Evolutionary conservation across 345 rosid species (phyloP).

Genomic region (Hypericum perforatum): DNA sequence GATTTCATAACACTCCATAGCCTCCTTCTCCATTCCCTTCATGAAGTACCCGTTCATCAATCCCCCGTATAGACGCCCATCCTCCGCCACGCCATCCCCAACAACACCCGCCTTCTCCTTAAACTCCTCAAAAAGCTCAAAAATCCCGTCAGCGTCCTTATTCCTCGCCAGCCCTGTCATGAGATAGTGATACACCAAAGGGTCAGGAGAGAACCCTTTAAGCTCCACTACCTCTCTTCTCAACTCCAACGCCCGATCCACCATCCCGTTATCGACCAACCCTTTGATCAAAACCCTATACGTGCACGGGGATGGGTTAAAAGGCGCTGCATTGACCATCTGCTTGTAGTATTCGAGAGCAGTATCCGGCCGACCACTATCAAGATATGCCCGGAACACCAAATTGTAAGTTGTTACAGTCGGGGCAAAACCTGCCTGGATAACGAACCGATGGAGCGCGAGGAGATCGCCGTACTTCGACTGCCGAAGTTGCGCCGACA

Average conservation of each 20-base stretch:
- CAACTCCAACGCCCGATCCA: constrained; percentile 71
- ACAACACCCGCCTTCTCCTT: constrained; percentile 54
- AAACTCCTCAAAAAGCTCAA: constrained; percentile 60
- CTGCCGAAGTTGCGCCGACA: constrained; percentile 77
- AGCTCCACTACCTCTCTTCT: constrained; percentile 56
- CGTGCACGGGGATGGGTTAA: constrained; percentile 66
- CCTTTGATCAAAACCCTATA: constrained; percentile 71
- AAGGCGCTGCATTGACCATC: constrained; percentile 50
- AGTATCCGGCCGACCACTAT: constrained; percentile 64
- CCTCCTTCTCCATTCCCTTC: constrained; percentile 67
- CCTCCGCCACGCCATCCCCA: constrained; percentile 33
- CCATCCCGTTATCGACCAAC: constrained; percentile 59
- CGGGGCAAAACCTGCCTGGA: constrained; percentile 74
- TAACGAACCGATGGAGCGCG: constrained; percentile 66
- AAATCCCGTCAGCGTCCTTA: constrained; percentile 47
- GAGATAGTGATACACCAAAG: constrained; percentile 57
- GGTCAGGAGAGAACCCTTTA: constrained; percentile 51
- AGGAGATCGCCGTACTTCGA: constrained; percentile 62
- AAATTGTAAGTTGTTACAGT: constrained; percentile 68
- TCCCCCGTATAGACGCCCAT: constrained; percentile 74
- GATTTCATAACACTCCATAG: constrained; percentile 65
- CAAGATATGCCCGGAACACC: constrained; percentile 70
- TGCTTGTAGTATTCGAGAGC: constrained; percentile 76
- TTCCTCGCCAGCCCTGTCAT: constrained; percentile 53
- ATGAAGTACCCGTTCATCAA: constrained; percentile 73